These are phyloP conservation scores for Yamadazyma phyllophila DNA, from an alignment of 805 yeast genomes.

Conservation along the genomic window DNA sequence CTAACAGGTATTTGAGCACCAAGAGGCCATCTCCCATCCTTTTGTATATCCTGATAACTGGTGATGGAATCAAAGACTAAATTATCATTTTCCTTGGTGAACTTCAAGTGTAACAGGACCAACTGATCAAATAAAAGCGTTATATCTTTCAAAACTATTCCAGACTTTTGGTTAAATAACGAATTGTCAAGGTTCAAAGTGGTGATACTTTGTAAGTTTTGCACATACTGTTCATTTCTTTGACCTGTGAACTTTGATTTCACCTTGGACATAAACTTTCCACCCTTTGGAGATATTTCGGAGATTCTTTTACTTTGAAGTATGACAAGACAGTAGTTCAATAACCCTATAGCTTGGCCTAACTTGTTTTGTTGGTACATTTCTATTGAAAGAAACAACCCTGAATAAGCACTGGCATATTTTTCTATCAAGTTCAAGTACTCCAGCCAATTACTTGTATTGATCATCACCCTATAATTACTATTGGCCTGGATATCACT, in stretches of 20 bases:
- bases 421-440: constrained; percentile 31
- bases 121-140: constrained; percentile 40
- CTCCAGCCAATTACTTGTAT: constrained; percentile 22
- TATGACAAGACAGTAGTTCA: constrained; percentile 34
- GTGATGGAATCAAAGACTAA: constrained; percentile 35
- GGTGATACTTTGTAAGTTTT: constrained; percentile 32
- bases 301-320: constrained; percentile 33
- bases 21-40: constrained; percentile 44
- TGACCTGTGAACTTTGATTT: constrained; percentile 26
- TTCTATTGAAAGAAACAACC: constrained; percentile 44
- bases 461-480: constrained; percentile 5
- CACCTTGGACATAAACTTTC: constrained; percentile 18
- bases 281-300: constrained; percentile 11
- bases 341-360: constrained; percentile 47
- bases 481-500: constrained; percentile 11
- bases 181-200: constrained; percentile 34
- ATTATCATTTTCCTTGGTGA: constrained; percentile 42
- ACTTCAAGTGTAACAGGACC: constrained; percentile 38
- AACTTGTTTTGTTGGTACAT: constrained; percentile 42
- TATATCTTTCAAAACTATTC: constrained; percentile 36
- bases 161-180: constrained; percentile 32
- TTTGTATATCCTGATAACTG: constrained; percentile 32
- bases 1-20: constrained; percentile 37
- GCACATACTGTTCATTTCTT: constrained; percentile 31
- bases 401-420: constrained; percentile 43